Percentiles rank a stretch among this genome's conserved stretches.
phyloP scores from a whole-genome alignment of 352 stramenopile genomes.

The Phytophthora rubi region DNA sequence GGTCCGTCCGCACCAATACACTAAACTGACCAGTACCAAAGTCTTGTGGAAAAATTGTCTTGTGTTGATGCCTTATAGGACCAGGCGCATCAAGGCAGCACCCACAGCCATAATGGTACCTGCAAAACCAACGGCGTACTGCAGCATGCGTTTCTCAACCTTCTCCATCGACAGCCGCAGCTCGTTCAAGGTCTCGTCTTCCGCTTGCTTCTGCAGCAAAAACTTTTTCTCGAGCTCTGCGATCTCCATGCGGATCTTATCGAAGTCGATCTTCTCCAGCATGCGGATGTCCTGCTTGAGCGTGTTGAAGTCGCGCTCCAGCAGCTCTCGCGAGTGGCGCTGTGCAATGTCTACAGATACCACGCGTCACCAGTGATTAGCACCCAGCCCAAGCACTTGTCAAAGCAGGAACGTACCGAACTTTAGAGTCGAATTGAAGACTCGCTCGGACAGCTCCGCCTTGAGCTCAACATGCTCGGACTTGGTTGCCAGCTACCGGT shows the following conservation, averaged over 20 bases:
- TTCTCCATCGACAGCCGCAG: slow-evolving; percentile 89
- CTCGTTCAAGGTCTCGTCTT: slow-evolving; percentile 89
- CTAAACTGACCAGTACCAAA: not conserved
- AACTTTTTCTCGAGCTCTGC: slow-evolving; percentile 91
- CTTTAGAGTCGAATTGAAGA: slow-evolving; percentile 91
- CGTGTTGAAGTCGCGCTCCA: slow-evolving; percentile 90
- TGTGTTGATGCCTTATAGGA: slow-evolving; percentile 52
- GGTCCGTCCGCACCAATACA: not conserved
- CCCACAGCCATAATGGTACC: slow-evolving; percentile 89
- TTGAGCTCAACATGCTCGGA: slow-evolving; percentile 87
- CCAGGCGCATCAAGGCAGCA: slow-evolving; percentile 72
- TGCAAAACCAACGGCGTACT: slow-evolving; percentile 88
- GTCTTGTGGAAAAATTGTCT: not conserved
- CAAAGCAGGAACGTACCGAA: slow-evolving; percentile 61
- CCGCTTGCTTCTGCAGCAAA: slow-evolving; percentile 87
- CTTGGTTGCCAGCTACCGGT: slow-evolving; percentile 78
- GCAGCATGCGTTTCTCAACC: slow-evolving; percentile 89
- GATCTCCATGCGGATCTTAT: slow-evolving; percentile 90
- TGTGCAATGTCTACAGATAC: slow-evolving; percentile 79
- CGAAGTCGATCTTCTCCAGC: slow-evolving; percentile 91
- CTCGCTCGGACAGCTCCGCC: slow-evolving; percentile 85
- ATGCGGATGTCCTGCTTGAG: slow-evolving; percentile 92
- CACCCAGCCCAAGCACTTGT: not conserved
- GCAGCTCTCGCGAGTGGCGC: slow-evolving; percentile 86
- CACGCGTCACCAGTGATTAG: not conserved